Evolutionary conservation across 768 basidiomycete genomes (phyloP), one percentile per base, ranked within the genome.

Genomic region (Boletales sp.): DNA sequence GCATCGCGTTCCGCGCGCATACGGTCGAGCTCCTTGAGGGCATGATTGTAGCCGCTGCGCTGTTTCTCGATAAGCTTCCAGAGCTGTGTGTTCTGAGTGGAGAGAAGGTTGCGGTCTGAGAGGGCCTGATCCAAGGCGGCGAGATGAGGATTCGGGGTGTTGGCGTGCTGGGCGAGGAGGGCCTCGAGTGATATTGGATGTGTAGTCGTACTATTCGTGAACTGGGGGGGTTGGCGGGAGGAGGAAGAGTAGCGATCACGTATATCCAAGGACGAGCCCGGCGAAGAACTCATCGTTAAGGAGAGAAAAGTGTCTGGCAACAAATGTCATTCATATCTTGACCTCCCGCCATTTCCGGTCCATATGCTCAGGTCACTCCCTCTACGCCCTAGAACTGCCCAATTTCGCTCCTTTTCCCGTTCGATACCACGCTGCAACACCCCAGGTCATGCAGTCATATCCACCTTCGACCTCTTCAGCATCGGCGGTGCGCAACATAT

Each of bases 41-140:
- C 80, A 49, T 87, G 83, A 52, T 79, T 82, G 63, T 89, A 89
- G n/a, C 84, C 88, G 18, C 81, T 69, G 48, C 90, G 80, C 67
- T 94, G 90, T 66, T 93, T 94, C 76, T 94, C 91, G 63, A 95
- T 86, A 55, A 94, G 79, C 68, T 94, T 94, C 94, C 94, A 95
- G 18, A 95, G 81, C 70, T 94, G 91, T 14, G 84, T 72, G 65
- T 95, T 95, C 73, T 95, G 93, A 5, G 82, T 70, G 11, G 86
- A 81, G 44, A 94, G 80, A 36, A 73, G 69, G 62, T 94, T 95
- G 56, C 93, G 81, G 61, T 97, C 94, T 14, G 76, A 75, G 25
- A 95, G 74, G 8, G 84, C 81, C 50, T 83, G 80, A 21, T 92
- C 90, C 28, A 95, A 77, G 4, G 93, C 91, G 33, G 66, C 70